Evolutionary conservation across 495 filamentous ascomycete species (phyloP), one percentile per base, ranked within the genome.

Genomic region (Schizothecium vesticola): DNA sequence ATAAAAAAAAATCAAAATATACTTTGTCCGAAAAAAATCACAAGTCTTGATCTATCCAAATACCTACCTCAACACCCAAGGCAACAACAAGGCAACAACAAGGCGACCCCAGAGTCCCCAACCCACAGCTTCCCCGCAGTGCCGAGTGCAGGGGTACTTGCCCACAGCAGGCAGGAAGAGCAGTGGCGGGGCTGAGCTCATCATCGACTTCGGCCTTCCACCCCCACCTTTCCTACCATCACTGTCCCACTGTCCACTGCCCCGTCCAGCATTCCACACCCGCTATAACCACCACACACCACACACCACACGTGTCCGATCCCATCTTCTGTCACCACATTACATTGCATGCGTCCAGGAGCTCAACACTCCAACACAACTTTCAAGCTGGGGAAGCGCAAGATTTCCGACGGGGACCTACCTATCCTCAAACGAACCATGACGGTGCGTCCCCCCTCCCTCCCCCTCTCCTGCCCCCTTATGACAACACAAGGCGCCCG

Each of bases 351-450:
- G 67, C 68, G 51, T 56, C 58, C 22, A 65, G 23, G 33, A 61
- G 62, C 62, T 36, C 13, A 66, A 21, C 56, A 36, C 36, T 56
- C 60, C 12, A 43, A 57, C 43, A 69, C 69, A 51, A 28, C 59
- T 59, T 70, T 72, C 77, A 79, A 79, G 73, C 89, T 89, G 87
- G 90, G 88, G 86, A 92, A 96, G 87, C 91, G 92, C 82, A 94
- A 91, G 84, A 84, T 88, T 75, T 93, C 92, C 72, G 85, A 86
- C 81, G 90, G 90, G 82, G 87, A 92, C 74, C 79, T 85, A 78
- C 80, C 84, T 82, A 87, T 86, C 75, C 82, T 87, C 66, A 95
- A 96, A 85, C 88, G 89, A 85, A 86, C 85, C 83, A 94, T 94
- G 91, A 88, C 88, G 75, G 92, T 95, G 84, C 83, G 91, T 43